Percentiles rank a stretch among this genome's conserved stretches.
Evolutionary conservation across 2,329 filamentous ascomycete genomes (phyloP).

Genomic region (Botrytis pseudocinerea): DNA sequence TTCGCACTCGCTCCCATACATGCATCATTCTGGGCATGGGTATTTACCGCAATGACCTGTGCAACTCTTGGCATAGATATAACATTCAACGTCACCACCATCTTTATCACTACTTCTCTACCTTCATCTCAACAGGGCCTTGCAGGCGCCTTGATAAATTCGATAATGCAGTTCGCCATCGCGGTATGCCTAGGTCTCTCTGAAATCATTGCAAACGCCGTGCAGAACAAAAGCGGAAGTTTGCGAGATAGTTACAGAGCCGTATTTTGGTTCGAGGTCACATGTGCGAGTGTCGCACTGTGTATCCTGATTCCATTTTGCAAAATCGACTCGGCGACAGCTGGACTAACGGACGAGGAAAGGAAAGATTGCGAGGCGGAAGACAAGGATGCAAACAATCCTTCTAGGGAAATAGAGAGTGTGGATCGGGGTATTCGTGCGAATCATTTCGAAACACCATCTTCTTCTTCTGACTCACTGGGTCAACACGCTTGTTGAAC

Average conservation of each 20-base stretch:
- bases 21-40: conserved; percentile 59
- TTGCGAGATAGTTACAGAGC: conserved; percentile 14
- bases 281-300: conserved; percentile 15
- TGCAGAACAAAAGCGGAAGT: neutral
- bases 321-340: conserved; percentile 21
- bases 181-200: conserved; percentile 20
- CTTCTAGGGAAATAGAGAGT: neutral
- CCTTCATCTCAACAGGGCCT: conserved; percentile 65
- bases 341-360: conserved; percentile 4
- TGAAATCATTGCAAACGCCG: neutral
- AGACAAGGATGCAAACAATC: neutral
- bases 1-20: conserved; percentile 54
- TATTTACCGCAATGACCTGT: conserved; percentile 67
- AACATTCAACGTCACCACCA: conserved; percentile 69
- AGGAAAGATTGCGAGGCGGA: neutral
- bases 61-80: conserved; percentile 71
- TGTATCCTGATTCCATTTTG: conserved; percentile 17
- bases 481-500: neutral
- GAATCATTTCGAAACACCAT: neutral
- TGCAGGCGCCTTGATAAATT: conserved; percentile 67
- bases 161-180: conserved; percentile 21
- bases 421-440: neutral
- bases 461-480: conserved; percentile 5
- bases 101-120: conserved; percentile 72
- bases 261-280: conserved; percentile 23